Conservation (phyloP, 1,284 basidiomycete genomes). For the Apiotrichum siamense region DNA sequence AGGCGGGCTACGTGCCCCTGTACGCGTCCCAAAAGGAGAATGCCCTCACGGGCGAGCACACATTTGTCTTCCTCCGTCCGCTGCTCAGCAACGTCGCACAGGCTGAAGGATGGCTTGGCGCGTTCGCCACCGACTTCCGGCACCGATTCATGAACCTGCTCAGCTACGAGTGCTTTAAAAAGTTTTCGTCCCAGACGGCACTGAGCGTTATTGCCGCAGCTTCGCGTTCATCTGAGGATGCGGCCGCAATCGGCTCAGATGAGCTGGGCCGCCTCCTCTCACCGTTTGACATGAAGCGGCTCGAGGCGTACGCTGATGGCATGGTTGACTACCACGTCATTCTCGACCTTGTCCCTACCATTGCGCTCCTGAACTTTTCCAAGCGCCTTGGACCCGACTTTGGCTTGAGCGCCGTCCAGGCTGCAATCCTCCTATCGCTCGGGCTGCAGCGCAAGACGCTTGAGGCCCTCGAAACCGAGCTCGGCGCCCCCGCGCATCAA, state of each 20-base stretch:
- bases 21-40: slow-evolving; percentile 92
- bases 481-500: slow-evolving; percentile 64
- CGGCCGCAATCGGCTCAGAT: slow-evolving; percentile 51
- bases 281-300: slow-evolving; percentile 92
- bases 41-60: slow-evolving; percentile 93
- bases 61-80: slow-evolving; percentile 86
- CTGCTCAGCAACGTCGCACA: slow-evolving; percentile 54
- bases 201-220: slow-evolving; percentile 80
- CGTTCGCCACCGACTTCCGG: slow-evolving; percentile 90
- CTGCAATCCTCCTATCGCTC: slow-evolving; percentile 78
- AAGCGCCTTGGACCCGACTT: slow-evolving; percentile 58
- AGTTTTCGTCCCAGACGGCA: slow-evolving; percentile 80
- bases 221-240: slow-evolving; percentile 51
- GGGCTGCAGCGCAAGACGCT: slow-evolving; percentile 88
- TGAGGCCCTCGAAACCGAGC: slow-evolving; percentile 83
- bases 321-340: slow-evolving; percentile 95
- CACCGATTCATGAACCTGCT: slow-evolving; percentile 81
- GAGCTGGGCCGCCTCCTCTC: slow-evolving; percentile 72
- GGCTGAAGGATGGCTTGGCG: slow-evolving; percentile 70
- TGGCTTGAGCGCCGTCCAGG: slow-evolving; percentile 73
- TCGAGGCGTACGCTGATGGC: slow-evolving; percentile 93
- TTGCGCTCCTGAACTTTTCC: slow-evolving; percentile 80
- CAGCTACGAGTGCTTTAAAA: slow-evolving; percentile 82
- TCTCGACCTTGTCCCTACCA: slow-evolving; percentile 78
- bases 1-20: slow-evolving; percentile 80